These are phyloP conservation scores for Quercus rubra DNA, from an alignment of 306 rosid species.

Conservation along the genomic window DNA sequence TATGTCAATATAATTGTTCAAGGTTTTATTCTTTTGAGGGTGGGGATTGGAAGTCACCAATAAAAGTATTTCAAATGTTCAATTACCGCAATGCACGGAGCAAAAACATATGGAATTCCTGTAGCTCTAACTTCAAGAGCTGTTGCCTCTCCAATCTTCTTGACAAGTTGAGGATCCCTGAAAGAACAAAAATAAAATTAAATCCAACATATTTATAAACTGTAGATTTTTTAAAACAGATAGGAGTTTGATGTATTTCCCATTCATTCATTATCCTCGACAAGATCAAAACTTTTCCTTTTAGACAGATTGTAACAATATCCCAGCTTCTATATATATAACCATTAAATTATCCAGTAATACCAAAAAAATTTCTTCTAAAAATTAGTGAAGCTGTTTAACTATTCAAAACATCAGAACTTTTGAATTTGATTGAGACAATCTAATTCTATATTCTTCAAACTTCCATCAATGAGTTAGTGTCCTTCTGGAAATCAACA, in stretches of 20 bases:
- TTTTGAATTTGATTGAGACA: not conserved
- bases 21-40: not conserved
- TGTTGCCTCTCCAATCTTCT: constrained; percentile 91
- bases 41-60: not conserved
- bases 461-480: not conserved
- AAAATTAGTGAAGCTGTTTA: not conserved
- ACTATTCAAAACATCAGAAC: not conserved
- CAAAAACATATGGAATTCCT: constrained; percentile 87
- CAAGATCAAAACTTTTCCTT: not conserved
- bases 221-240: not conserved
- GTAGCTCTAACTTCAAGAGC: constrained; percentile 99
- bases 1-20: constrained; percentile 1
- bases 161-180: constrained; percentile 84
- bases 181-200: not conserved
- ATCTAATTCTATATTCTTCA: not conserved
- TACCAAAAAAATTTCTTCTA: not conserved
- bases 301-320: too few relatives aligned
- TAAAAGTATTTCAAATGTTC: not conserved
- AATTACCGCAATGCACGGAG: constrained; percentile 96
- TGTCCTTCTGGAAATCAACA: not conserved
- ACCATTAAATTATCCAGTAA: too few relatives aligned
- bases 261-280: not conserved
- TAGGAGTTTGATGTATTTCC: not conserved
- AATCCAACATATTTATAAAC: too few relatives aligned
- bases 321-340: too few relatives aligned